A percentile compares a stretch with the other conserved stretches of the same genome.
phyloP scores from a whole-genome alignment of 371 early-diverging fungal species.

The Mucor piriformis region DNA sequence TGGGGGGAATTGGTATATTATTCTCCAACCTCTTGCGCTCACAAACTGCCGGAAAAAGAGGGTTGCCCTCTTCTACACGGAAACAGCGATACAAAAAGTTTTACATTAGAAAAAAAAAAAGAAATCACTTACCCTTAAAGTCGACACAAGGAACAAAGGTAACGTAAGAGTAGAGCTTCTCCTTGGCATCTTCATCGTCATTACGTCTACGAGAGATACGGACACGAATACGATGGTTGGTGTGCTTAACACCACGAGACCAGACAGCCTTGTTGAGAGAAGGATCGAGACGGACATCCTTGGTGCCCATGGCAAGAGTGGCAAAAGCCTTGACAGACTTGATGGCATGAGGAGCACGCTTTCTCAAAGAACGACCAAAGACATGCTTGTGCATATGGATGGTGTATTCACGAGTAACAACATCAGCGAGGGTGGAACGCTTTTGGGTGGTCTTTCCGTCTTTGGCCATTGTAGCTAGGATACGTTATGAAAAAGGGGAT shows the following conservation, averaged over 20 bases:
- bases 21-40: slow-evolving; percentile 35
- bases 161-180: slow-evolving; percentile 93
- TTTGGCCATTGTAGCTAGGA: slow-evolving; percentile 54
- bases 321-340: slow-evolving; percentile 91
- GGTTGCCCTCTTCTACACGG: not conserved
- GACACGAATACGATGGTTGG: slow-evolving; percentile 92
- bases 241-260: slow-evolving; percentile 88
- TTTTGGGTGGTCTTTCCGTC: slow-evolving; percentile 47
- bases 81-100: slow-evolving; percentile 1
- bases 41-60: slow-evolving; percentile 26
- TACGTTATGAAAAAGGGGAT: slow-evolving; percentile 16
- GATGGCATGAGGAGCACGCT: slow-evolving; percentile 93
- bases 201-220: slow-evolving; percentile 91
- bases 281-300: slow-evolving; percentile 81
- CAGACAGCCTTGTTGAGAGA: slow-evolving; percentile 84
- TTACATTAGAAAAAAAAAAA: not conserved
- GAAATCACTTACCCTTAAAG: slow-evolving; percentile 74
- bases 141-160: slow-evolving; percentile 80
- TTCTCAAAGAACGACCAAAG: slow-evolving; percentile 88
- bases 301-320: slow-evolving; percentile 86
- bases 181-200: slow-evolving; percentile 92
- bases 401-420: slow-evolving; percentile 93
- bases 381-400: slow-evolving; percentile 94
- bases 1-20: slow-evolving; percentile 21
- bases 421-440: slow-evolving; percentile 68